Evolutionary conservation across 306 rosid genomes (phyloP).

Genomic region (Dalbergia cochinchinensis): DNA sequence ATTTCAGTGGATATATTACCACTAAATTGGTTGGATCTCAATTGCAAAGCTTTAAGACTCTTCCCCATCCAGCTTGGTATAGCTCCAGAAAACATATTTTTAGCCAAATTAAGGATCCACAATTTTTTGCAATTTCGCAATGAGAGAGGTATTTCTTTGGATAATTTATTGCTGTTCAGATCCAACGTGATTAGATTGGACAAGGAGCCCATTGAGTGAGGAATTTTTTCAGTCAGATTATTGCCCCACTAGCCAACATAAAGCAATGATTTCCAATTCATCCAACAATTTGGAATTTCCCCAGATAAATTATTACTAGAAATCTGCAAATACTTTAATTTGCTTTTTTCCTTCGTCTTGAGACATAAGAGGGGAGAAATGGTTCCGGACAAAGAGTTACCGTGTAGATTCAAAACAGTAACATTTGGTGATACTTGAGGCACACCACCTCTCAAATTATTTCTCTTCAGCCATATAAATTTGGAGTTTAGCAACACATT

Average conservation of each 20-base stretch:
- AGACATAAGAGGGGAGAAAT: constrained; percentile 40
- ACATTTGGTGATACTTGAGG: constrained; percentile 47
- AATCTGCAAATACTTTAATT: constrained; percentile 15
- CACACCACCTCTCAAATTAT: constrained; percentile 37
- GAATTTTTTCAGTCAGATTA: constrained; percentile 30
- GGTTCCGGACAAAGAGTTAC: constrained; percentile 44
- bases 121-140: constrained; percentile 14
- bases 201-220: constrained; percentile 19
- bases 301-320: constrained; percentile 36
- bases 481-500: constrained; percentile 18
- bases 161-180: neutral
- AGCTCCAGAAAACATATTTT: constrained; percentile 19
- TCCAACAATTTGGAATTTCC: constrained; percentile 39
- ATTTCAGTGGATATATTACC: constrained; percentile 1
- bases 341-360: neutral
- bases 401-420: neutral
- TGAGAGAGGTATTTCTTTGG: constrained; percentile 19
- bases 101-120: neutral
- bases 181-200: neutral
- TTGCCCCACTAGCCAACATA: constrained; percentile 17
- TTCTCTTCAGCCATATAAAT: neutral
- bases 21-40: constrained; percentile 31
- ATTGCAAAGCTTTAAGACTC: neutral
- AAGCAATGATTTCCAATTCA: neutral
- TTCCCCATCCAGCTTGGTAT: constrained; percentile 28